Percentiles rank a stretch among this genome's conserved stretches.
phyloP scores from a whole-genome alignment of 2,329 filamentous ascomycete genomes.

The Penicillium frequentans region DNA sequence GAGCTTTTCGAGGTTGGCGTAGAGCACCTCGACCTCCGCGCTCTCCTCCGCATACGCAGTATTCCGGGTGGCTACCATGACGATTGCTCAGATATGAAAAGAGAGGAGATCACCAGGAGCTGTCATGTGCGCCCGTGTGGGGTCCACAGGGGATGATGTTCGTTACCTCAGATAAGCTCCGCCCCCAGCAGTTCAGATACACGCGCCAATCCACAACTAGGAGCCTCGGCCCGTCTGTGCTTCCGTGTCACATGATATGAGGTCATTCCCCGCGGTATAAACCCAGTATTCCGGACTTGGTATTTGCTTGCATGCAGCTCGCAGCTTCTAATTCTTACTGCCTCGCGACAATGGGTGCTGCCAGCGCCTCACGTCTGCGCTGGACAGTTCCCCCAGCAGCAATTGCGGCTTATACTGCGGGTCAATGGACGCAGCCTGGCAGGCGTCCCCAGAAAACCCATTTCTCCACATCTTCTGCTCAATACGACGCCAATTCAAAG shows the following conservation, averaged over 20 bases:
- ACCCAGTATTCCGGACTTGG: background rate
- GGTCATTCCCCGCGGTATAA: slow-evolving; percentile 24
- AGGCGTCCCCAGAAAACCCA: slow-evolving; percentile 23
- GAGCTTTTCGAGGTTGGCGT: slow-evolving; percentile 81
- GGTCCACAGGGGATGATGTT: slow-evolving; percentile 15
- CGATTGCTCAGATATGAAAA: slow-evolving; percentile 18
- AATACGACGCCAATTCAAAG: slow-evolving; percentile 12
- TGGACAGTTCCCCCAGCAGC: slow-evolving; percentile 39
- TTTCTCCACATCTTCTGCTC: slow-evolving; percentile 24
- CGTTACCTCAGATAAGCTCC: slow-evolving; percentile 20
- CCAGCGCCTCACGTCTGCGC: slow-evolving; percentile 31
- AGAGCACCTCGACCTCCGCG: slow-evolving; percentile 66
- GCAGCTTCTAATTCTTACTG: slow-evolving; percentile 15
- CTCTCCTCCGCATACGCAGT: slow-evolving; percentile 64
- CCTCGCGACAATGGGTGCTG: slow-evolving; percentile 35
- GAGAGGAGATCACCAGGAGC: slow-evolving; percentile 5
- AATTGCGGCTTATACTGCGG: slow-evolving; percentile 29
- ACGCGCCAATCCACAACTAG: slow-evolving; percentile 23
- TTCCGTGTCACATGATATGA: slow-evolving; percentile 26
- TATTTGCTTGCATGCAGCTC: slow-evolving; percentile 21
- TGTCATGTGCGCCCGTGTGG: slow-evolving; percentile 21
- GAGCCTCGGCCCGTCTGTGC: slow-evolving; percentile 18
- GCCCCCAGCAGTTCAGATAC: slow-evolving; percentile 8
- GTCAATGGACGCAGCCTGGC: slow-evolving; percentile 26
- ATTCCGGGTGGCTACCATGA: slow-evolving; percentile 58